Conservation (phyloP, 768 basidiomycete genomes). For the Hypsizygus marmoreus region DNA sequence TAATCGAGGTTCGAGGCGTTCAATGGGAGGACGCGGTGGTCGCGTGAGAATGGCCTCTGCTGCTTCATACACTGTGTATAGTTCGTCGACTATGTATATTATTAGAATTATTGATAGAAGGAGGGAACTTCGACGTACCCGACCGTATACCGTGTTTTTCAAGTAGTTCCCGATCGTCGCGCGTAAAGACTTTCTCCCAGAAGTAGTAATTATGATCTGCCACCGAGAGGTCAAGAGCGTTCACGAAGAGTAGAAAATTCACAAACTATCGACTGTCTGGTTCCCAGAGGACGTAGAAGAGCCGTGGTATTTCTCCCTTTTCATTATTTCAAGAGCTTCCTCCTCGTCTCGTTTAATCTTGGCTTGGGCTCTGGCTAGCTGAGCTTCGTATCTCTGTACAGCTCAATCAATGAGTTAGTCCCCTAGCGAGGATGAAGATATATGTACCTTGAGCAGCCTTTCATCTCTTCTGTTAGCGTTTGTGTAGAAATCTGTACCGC, state of each 20-base stretch:
- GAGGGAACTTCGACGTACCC: conserved; percentile 19
- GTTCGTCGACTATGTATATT: conserved; percentile 25
- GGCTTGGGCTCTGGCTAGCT: conserved; percentile 24
- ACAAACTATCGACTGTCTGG: conserved; percentile 10
- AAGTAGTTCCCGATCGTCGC: conserved; percentile 29
- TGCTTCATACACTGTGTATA: conserved; percentile 24
- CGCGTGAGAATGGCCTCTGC: conserved; percentile 24
- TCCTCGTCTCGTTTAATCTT: conserved; percentile 28
- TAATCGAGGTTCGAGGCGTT: conserved; percentile 24
- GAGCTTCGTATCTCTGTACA: conserved; percentile 29
- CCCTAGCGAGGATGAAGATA: not conserved
- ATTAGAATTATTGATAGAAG: not conserved
- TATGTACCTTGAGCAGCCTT: conserved; percentile 25
- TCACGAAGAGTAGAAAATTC: not conserved
- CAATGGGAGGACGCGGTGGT: conserved; percentile 26
- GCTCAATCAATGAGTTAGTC: conserved; percentile 8
- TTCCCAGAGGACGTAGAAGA: conserved; percentile 2
- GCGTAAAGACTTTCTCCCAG: conserved; percentile 29
- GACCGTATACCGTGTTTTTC: conserved; percentile 27
- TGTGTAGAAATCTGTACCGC: conserved; percentile 20
- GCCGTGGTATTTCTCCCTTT: conserved; percentile 15
- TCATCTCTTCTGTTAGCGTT: conserved; percentile 26
- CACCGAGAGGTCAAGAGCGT: not conserved
- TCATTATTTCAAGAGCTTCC: conserved; percentile 18
- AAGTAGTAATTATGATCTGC: conserved; percentile 23